Percentiles rank a stretch among this genome's conserved stretches.
phyloP scores from a whole-genome alignment of 2,329 filamentous ascomycete species.

The Ceratocystis papillata region DNA sequence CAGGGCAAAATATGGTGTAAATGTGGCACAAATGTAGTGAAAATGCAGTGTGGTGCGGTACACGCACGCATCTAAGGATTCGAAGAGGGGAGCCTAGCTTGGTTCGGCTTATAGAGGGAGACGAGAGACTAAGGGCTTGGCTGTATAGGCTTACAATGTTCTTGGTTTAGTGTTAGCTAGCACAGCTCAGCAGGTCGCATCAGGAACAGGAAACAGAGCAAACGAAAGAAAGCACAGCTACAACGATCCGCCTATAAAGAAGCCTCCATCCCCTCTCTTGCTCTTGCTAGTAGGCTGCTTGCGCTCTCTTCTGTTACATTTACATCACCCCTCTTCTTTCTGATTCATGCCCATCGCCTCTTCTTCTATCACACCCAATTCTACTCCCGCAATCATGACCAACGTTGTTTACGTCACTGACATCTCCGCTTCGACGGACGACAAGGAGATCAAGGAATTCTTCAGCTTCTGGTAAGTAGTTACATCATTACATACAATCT shows the following conservation, averaged over 20 bases:
- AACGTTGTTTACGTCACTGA: constrained; percentile 77
- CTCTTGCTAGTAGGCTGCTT: background rate
- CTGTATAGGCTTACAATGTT: constrained; percentile 3
- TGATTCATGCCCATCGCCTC: background rate
- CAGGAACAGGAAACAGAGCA: background rate
- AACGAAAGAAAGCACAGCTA: too few relatives aligned
- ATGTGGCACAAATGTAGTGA: background rate
- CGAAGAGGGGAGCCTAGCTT: background rate
- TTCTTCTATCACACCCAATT: constrained; percentile 19
- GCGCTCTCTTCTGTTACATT: background rate
- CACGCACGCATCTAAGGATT: background rate
- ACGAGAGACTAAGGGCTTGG: background rate
- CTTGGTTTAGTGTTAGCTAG: background rate
- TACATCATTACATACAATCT: background rate
- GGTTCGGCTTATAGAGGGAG: constrained; percentile 1
- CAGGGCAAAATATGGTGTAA: background rate
- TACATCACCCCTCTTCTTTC: background rate
- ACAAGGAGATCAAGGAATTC: constrained; percentile 90
- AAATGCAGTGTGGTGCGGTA: background rate
- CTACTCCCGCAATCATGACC: constrained; percentile 39
- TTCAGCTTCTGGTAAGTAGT: constrained; percentile 78
- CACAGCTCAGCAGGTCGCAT: background rate
- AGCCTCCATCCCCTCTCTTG: background rate
- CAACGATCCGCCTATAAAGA: constrained; percentile 10
- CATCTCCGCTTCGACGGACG: constrained; percentile 69